Conservation (phyloP, 768 basidiomycete species). For the Pleurotus tuber-regium region DNA sequence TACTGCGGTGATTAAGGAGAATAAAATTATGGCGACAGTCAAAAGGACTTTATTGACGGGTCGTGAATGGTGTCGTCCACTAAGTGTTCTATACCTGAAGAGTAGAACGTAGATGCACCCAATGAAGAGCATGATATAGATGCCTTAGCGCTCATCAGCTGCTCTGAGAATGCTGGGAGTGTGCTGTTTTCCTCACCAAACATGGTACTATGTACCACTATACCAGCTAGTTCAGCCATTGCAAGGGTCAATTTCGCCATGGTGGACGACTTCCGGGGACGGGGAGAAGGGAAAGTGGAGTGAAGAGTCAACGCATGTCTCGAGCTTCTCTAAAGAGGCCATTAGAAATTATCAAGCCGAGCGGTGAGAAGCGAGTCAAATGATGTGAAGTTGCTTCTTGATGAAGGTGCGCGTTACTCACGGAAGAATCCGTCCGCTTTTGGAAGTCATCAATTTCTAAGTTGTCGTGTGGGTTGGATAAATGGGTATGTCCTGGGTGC, state of each 20-base stretch:
- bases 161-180: not conserved
- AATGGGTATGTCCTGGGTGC: no score
- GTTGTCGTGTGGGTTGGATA: no score
- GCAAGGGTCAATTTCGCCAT: slow-evolving; percentile 2
- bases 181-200: not conserved
- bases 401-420: slow-evolving; percentile 1
- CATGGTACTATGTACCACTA: slow-evolving; percentile 6
- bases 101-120: slow-evolving; percentile 5
- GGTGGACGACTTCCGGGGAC: not conserved
- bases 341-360: not conserved
- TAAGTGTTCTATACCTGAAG: not conserved
- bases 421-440: not conserved
- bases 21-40: slow-evolving; percentile 2
- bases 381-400: slow-evolving; percentile 1
- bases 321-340: not conserved
- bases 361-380: slow-evolving; percentile 1
- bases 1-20: slow-evolving; percentile 7
- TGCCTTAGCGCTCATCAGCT: not conserved
- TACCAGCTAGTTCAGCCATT: slow-evolving; percentile 3
- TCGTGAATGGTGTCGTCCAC: slow-evolving; percentile 3
- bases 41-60: slow-evolving; percentile 3
- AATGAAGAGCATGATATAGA: slow-evolving; percentile 8
- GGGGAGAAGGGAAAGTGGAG: not conserved
- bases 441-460: no score
- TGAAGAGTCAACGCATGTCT: not conserved